Conservation (phyloP, 129 eudicot species). For the Arctium minus region DNA sequence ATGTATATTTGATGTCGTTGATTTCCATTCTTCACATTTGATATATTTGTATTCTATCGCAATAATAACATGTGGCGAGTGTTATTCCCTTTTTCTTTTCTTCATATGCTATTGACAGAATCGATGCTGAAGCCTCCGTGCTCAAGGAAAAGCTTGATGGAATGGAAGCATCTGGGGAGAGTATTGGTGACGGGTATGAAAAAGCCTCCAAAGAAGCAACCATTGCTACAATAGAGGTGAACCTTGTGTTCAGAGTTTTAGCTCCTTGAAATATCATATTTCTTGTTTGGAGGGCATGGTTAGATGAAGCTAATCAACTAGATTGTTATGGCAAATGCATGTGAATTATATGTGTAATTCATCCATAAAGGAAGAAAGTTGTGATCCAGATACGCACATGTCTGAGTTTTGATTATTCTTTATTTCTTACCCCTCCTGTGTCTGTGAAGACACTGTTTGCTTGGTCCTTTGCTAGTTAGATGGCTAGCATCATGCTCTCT, state of each 20-base stretch:
- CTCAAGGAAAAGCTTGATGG: constrained; percentile 71
- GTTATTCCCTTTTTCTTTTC: not conserved
- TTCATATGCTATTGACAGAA: constrained; percentile 45
- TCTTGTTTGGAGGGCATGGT: not conserved
- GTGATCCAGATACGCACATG: not conserved
- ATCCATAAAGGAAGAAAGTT: not conserved
- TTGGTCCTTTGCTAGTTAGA: not conserved
- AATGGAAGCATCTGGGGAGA: constrained; percentile 40
- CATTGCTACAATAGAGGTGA: constrained; percentile 80
- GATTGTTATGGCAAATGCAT: not conserved
- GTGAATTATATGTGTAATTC: not conserved
- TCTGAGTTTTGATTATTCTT: not conserved
- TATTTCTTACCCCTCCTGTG: not conserved
- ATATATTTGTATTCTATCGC: not conserved
- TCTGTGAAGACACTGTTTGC: not conserved
- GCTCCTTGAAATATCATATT: not conserved
- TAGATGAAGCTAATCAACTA: not conserved
- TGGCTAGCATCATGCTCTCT: not conserved
- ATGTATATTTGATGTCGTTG: not conserved
- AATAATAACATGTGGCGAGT: not conserved
- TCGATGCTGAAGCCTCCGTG: constrained; percentile 75
- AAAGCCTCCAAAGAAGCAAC: constrained; percentile 49
- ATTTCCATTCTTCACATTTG: not conserved
- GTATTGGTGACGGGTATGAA: constrained; percentile 49
- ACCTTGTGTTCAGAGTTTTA: constrained; percentile 7